A percentile compares a stretch with the other conserved stretches of the same genome.
phyloP scores from a whole-genome alignment of 1,139 yeast species.

The Candida mesenterica region DNA sequence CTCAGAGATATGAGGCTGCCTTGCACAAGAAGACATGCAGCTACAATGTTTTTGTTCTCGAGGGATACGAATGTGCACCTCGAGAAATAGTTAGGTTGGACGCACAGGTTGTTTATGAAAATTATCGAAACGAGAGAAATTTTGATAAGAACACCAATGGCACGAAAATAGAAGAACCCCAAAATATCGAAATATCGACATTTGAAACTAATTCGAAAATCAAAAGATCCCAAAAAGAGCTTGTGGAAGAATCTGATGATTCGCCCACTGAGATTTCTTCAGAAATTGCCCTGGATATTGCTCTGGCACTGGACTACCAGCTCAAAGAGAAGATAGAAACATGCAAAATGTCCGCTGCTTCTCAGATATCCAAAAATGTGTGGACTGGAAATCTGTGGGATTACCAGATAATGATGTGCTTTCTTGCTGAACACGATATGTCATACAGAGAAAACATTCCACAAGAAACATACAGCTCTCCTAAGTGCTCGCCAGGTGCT shows the following conservation, averaged over 20 bases:
- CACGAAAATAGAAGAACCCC: neutral
- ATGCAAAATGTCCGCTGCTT: conserved; percentile 78
- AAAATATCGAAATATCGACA: neutral
- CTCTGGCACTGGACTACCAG: conserved; percentile 44
- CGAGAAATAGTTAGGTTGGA: conserved; percentile 5
- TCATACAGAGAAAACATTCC: conserved; percentile 10
- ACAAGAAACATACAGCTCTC: too few species aligned
- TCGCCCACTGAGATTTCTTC: neutral
- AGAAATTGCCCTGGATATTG: conserved; percentile 14
- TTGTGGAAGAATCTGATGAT: too few species aligned
- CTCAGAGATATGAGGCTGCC: conserved; percentile 43
- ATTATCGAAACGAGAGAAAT: neutral
- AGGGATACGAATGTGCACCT: conserved; percentile 5
- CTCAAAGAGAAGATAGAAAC: conserved; percentile 80
- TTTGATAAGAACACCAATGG: neutral
- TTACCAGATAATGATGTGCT: conserved; percentile 35
- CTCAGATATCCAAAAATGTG: conserved; percentile 51
- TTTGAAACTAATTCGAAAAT: neutral
- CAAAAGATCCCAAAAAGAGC: too few species aligned
- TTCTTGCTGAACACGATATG: conserved; percentile 17
- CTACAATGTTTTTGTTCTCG: conserved; percentile 21
- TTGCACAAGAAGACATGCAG: conserved; percentile 6
- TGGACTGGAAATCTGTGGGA: conserved; percentile 80
- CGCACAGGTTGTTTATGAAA: conserved; percentile 6
- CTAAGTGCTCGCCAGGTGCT: too few species aligned